Percentiles rank a stretch among this genome's conserved stretches.
phyloP scores from a whole-genome alignment of 208 protist species.

The Trypanosoma brucei region DNA sequence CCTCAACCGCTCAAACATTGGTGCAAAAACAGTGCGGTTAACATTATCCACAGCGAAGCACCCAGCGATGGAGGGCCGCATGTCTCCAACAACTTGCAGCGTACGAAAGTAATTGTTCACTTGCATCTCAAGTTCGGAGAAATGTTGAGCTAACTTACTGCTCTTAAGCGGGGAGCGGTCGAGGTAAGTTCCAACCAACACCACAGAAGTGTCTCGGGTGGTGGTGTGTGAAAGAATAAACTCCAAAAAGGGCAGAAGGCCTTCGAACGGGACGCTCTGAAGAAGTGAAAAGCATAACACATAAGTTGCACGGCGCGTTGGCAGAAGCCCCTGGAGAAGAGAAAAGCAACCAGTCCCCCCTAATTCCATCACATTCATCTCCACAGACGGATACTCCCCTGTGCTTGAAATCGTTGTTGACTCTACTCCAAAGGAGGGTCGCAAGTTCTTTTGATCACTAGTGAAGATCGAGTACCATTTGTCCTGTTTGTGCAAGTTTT shows the following conservation, averaged over 20 bases:
- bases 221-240: constrained; percentile 63
- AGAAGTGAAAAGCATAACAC: constrained; percentile 70
- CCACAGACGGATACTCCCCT: constrained; percentile 17
- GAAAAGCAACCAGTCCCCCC: constrained; percentile 63
- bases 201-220: constrained; percentile 18
- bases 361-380: constrained; percentile 60
- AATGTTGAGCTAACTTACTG: constrained; percentile 19
- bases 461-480: constrained; percentile 47
- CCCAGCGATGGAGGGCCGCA: constrained; percentile 61
- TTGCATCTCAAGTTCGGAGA: constrained; percentile 56
- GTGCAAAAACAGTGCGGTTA: constrained; percentile 37
- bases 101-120: constrained; percentile 62
- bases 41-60: constrained; percentile 70
- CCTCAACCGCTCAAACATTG: constrained; percentile 37
- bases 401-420: constrained; percentile 12
- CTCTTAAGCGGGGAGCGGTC: constrained; percentile 3
- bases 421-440: constrained; percentile 26
- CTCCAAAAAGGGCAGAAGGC: constrained; percentile 50
- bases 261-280: constrained; percentile 28
- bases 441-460: constrained; percentile 11
- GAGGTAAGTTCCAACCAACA: constrained; percentile 43
- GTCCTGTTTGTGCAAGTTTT: constrained; percentile 52
- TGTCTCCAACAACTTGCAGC: constrained; percentile 50
- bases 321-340: constrained; percentile 53
- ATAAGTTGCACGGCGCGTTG: constrained; percentile 62